Conservation (phyloP, 768 basidiomycete genomes). For the Lactarius akahatsu region DNA sequence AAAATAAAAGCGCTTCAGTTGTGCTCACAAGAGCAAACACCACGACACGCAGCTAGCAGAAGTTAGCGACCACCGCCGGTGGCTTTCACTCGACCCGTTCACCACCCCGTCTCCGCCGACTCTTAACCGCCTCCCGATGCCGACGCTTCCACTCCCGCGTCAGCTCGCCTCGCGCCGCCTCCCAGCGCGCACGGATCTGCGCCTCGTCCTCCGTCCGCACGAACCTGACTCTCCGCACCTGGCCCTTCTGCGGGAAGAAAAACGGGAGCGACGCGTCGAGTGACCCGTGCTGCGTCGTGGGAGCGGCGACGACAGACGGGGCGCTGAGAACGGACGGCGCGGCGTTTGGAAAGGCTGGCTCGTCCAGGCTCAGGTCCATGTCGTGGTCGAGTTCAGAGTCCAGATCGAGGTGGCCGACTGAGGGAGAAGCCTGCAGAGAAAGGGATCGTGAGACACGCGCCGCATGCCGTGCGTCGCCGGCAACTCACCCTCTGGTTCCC, state of each 20-base stretch:
- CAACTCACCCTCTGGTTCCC: conserved; percentile 59
- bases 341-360: neutral
- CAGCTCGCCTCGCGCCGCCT: conserved; percentile 61
- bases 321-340: neutral
- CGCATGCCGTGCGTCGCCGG: neutral
- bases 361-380: conserved; percentile 46
- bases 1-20: no score
- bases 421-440: conserved; percentile 65
- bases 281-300: neutral
- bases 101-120: conserved; percentile 52
- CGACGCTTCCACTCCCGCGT: conserved; percentile 78
- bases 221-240: conserved; percentile 47
- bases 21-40: no score
- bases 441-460: neutral
- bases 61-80: no score
- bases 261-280: conserved; percentile 23
- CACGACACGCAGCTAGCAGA: no score
- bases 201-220: conserved; percentile 52
- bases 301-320: neutral
- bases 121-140: conserved; percentile 72
- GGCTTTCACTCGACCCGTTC: conserved; percentile 36
- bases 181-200: conserved; percentile 70
- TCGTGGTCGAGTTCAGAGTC: conserved; percentile 66
- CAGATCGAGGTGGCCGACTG: conserved; percentile 69
- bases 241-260: conserved; percentile 23